Evolutionary conservation across 140 eudicot genomes (phyloP).

Genomic region (Artemisia princeps): DNA sequence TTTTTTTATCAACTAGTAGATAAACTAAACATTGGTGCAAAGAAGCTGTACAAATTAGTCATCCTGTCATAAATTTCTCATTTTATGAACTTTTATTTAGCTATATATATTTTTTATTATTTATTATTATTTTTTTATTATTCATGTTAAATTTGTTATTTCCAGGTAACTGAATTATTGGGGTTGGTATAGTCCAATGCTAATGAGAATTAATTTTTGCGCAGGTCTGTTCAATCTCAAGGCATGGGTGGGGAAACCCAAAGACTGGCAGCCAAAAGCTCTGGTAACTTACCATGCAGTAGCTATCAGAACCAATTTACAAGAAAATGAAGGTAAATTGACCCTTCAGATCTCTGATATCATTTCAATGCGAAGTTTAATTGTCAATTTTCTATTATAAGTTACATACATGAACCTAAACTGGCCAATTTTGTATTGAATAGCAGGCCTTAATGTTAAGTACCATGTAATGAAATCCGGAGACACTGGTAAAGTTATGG

Average conservation of each 20-base stretch:
- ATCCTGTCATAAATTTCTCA: background rate
- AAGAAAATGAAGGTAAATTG: constrained; percentile 70
- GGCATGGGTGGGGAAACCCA: constrained; percentile 66
- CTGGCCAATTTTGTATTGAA: background rate
- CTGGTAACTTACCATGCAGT: constrained; percentile 70
- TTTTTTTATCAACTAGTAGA: background rate
- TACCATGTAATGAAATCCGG: constrained; percentile 82
- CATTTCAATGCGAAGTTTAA: background rate
- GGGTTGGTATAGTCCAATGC: background rate
- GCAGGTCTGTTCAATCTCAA: constrained; percentile 69
- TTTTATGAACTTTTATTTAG: background rate
- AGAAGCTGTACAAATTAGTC: constrained; percentile 9
- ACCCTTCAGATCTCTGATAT: background rate
- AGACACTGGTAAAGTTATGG: constrained; percentile 55
- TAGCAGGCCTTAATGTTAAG: constrained; percentile 67
- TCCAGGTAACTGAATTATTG: background rate
- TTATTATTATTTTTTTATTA: background rate
- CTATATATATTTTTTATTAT: background rate
- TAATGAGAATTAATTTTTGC: constrained; percentile 3
- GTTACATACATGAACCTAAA: constrained; percentile 1
- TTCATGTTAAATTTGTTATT: background rate
- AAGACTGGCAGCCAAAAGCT: constrained; percentile 87
- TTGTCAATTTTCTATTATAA: background rate
- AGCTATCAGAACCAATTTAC: constrained; percentile 86
- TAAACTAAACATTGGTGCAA: background rate